Conservation (phyloP, 352 stramenopile species). For the Pythium diclinum region DNA sequence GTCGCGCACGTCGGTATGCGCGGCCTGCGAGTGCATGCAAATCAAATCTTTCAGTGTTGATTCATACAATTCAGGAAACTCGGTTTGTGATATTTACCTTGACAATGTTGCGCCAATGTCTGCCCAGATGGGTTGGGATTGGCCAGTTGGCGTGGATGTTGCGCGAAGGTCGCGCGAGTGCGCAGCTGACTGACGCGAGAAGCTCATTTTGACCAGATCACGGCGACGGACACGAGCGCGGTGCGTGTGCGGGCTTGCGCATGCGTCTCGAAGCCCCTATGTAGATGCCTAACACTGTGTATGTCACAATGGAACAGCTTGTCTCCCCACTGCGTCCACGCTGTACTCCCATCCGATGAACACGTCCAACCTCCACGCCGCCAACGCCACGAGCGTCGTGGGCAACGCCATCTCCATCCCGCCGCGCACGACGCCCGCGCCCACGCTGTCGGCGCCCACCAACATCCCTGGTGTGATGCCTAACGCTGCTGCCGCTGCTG, state of each 20-base stretch:
- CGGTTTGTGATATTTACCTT: not conserved
- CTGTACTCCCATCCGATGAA: constrained; percentile 24
- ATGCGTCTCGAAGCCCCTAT: not conserved
- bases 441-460: constrained; percentile 18
- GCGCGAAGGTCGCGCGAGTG: constrained; percentile 24
- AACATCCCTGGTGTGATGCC: constrained; percentile 22
- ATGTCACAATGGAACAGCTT: not conserved
- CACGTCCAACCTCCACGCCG: constrained; percentile 71
- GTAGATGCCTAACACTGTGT: not conserved
- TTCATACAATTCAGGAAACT: constrained; percentile 15
- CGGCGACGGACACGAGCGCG: constrained; percentile 3
- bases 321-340: constrained; percentile 4
- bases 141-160: constrained; percentile 6
- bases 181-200: constrained; percentile 3
- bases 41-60: not conserved
- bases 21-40: not conserved
- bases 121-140: constrained; percentile 2
- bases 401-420: constrained; percentile 77
- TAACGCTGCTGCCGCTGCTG: constrained; percentile 33
- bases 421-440: constrained; percentile 31
- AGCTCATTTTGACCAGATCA: constrained; percentile 6
- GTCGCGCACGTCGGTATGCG: constrained; percentile 19
- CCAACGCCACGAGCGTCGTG: constrained; percentile 77
- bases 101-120: not conserved
- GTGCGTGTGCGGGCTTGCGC: not conserved